phyloP scores from a whole-genome alignment of 192 early-diverging fungal species.

The Lobosporangium transversale region DNA sequence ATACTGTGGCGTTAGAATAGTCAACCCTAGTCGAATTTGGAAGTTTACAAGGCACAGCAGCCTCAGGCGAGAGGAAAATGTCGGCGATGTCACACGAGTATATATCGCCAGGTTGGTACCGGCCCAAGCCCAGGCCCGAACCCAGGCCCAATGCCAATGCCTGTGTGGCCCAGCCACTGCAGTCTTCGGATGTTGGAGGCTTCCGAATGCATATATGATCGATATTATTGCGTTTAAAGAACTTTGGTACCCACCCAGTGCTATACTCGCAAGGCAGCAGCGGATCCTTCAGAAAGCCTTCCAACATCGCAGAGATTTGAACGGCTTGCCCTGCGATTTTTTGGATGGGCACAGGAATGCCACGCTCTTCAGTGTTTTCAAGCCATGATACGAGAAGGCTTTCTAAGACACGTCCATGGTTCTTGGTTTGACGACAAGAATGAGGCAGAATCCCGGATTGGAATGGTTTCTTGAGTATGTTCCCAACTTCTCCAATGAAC shows the following conservation, averaged over 20 bases:
- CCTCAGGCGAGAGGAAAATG: not conserved
- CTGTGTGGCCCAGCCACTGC: not conserved
- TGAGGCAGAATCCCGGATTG: not conserved
- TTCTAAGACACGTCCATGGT: not conserved
- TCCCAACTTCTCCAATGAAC: not conserved
- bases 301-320: not conserved
- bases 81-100: constrained; percentile 1
- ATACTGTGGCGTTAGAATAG: not conserved
- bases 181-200: not conserved
- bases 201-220: not conserved
- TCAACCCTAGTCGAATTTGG: not conserved
- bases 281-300: not conserved
- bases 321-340: constrained; percentile 1
- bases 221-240: not conserved
- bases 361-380: not conserved
- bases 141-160: too few relatives aligned
- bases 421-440: not conserved
- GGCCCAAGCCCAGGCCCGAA: not conserved
- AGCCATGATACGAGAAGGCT: not conserved
- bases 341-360: not conserved
- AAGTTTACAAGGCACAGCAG: not conserved
- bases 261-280: not conserved
- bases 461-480: not conserved
- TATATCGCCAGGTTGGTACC: not conserved
- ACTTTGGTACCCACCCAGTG: not conserved